Base-by-base conservation (phyloP, 345 rosid species). In the Excoecaria agallocha region DNA sequence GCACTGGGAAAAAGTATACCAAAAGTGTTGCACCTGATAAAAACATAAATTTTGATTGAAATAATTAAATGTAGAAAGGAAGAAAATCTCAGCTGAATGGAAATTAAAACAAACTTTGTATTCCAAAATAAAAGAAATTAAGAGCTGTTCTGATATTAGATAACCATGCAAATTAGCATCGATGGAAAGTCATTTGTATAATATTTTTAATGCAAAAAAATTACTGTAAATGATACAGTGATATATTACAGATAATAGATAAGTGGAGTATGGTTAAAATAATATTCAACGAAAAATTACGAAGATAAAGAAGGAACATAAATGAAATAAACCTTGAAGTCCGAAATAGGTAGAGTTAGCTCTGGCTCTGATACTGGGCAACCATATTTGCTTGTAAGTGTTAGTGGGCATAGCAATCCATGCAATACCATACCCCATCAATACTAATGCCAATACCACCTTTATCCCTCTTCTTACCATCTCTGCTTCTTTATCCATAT, bases 361-460 rank as follows among this genome's bases (percentile, higher is more conserved):
- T 54, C 65, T 67, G 2, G 8, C 8, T 49, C 66, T 43, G 24
- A 79, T 30, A 24, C 4, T 39, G 19, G 73, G 68, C 43, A 30
- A 8, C 82, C 82, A 79, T 37, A 0, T 72, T 11, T 54, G 43
- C 55, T 2, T 22, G 58, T 24, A 79, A 4, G 58, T 75, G 38
- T 71, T 71, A 12, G 79, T 71, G 19, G 82, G 79, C 69, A 20
- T 58, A 63, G 59, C 22, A 35, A 75, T 48, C 82, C 82, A 79
- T 62, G 71, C 0, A 20, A 75, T 19, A 2, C 15, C 9, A 35
- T 52, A 71, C 0, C 82, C 82, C 17, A 75, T 0, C 41, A 79
- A 37, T 69, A 79, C 76, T 15, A 66, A 9, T 22, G 45, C 10
- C 12, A 55, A 5, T 1, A 67, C 6, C 1, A 67, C 13, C 76